Conservation (phyloP, 2,329 filamentous ascomycete species). For the Penicillium brasilianum region DNA sequence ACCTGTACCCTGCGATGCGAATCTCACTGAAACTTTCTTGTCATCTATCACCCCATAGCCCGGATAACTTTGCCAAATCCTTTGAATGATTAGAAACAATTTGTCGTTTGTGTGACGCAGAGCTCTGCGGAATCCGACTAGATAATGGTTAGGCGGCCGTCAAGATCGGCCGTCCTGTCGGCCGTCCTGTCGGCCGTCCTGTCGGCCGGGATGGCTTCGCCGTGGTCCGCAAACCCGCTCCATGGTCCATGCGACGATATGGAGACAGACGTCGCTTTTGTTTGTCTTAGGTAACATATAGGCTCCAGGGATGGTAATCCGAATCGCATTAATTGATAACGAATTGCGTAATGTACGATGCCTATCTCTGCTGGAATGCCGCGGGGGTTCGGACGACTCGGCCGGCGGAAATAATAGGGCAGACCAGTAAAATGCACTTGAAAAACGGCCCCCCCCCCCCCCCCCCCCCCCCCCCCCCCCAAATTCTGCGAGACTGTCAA, state of each 20-base stretch:
- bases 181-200: no score
- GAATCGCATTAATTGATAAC: not conserved
- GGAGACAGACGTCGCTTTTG: not conserved
- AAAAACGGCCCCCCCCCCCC: no score
- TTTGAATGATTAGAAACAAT: not conserved
- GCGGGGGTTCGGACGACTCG: not conserved
- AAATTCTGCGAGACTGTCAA: not conserved
- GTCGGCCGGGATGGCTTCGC: not conserved
- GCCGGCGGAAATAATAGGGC: not conserved
- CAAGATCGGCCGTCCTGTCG: no score
- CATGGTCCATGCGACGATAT: not conserved
- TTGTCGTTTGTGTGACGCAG: not conserved
- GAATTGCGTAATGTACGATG: not conserved
- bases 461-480: no score
- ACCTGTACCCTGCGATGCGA: not conserved
- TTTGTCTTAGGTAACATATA: not conserved
- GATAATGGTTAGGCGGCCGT: not conserved
- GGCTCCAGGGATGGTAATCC: not conserved
- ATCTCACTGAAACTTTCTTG: not conserved
- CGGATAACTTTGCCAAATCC: not conserved
- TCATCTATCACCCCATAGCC: not conserved
- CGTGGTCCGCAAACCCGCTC: not conserved
- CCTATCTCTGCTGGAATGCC: not conserved
- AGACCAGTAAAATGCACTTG: not conserved
- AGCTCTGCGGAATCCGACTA: not conserved